Conservation (phyloP, 2,329 filamentous ascomycete genomes). For the Colletotrichum sp. region DNA sequence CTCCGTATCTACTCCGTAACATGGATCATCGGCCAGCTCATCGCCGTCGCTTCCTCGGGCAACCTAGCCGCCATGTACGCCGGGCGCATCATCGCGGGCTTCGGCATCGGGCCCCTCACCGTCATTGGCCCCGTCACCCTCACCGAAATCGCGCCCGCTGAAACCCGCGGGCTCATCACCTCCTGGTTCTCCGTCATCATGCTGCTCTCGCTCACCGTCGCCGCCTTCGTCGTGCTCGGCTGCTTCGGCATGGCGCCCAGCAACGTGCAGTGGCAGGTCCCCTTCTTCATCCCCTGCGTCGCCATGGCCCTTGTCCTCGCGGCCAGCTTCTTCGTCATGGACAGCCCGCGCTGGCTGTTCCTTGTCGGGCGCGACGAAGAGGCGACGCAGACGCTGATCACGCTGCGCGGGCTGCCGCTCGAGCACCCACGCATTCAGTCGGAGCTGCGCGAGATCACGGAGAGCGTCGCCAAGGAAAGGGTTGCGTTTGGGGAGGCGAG, state of each 20-base stretch:
- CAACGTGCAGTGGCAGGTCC: background rate
- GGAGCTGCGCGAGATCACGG: slow-evolving; percentile 34
- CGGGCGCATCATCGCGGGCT: slow-evolving; percentile 39
- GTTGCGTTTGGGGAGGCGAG: background rate
- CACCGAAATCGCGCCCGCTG: background rate
- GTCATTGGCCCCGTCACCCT: background rate
- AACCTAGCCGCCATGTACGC: slow-evolving; percentile 33
- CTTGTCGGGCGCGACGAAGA: slow-evolving; percentile 30
- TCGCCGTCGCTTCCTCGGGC: slow-evolving; percentile 29
- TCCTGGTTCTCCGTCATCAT: background rate
- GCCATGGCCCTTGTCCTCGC: slow-evolving; percentile 26
- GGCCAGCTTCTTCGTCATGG: slow-evolving; percentile 35
- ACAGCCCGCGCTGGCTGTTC: background rate
- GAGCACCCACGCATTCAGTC: slow-evolving; percentile 28
- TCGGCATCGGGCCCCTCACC: slow-evolving; percentile 23
- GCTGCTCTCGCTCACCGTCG: background rate
- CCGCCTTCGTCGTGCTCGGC: background rate
- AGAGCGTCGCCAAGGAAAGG: slow-evolving; percentile 22
- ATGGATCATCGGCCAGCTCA: slow-evolving; percentile 37
- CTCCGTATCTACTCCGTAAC: slow-evolving; percentile 39
- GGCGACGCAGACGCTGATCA: slow-evolving; percentile 10
- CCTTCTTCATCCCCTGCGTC: slow-evolving; percentile 22
- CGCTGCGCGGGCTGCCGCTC: slow-evolving; percentile 29
- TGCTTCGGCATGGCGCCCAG: background rate
- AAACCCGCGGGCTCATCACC: background rate